phyloP scores from a whole-genome alignment of 139 green algal species.

The Pleodorina starrii region DNA sequence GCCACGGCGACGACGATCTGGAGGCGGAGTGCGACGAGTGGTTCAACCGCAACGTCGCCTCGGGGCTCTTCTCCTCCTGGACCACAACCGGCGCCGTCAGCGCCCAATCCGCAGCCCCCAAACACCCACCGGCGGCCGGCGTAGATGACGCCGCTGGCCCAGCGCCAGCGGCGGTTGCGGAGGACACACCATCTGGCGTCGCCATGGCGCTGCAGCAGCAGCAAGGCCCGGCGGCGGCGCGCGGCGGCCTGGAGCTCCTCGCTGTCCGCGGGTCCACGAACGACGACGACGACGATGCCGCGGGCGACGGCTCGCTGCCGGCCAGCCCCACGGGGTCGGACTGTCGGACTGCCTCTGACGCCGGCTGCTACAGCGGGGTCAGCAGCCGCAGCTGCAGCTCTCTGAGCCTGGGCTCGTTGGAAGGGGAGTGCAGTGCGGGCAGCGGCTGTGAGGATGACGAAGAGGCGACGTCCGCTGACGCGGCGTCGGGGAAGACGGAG shows the following conservation, averaged over 20 bases:
- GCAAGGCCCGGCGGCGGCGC: background rate
- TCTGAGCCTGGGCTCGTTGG: background rate
- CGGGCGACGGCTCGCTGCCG: background rate
- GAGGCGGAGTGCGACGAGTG: background rate
- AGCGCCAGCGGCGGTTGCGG: no score
- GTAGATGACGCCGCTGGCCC: no score
- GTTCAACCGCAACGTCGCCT: background rate
- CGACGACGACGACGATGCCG: background rate
- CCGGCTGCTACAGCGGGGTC: background rate
- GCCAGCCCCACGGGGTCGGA: background rate
- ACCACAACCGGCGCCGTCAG: background rate
- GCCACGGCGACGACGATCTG: background rate
- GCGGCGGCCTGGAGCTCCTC: no score
- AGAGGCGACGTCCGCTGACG: background rate
- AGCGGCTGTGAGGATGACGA: background rate
- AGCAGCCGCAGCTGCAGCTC: slow-evolving; percentile 5
- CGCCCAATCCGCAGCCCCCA: no score
- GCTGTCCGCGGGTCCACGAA: background rate
- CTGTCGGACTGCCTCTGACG: background rate
- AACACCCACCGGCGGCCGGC: no score
- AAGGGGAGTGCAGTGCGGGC: background rate
- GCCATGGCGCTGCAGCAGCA: background rate
- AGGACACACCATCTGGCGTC: background rate
- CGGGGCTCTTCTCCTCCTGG: background rate
- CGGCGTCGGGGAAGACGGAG: background rate